Conservation (phyloP, 306 rosid genomes). For the Spatholobus suberectus region DNA sequence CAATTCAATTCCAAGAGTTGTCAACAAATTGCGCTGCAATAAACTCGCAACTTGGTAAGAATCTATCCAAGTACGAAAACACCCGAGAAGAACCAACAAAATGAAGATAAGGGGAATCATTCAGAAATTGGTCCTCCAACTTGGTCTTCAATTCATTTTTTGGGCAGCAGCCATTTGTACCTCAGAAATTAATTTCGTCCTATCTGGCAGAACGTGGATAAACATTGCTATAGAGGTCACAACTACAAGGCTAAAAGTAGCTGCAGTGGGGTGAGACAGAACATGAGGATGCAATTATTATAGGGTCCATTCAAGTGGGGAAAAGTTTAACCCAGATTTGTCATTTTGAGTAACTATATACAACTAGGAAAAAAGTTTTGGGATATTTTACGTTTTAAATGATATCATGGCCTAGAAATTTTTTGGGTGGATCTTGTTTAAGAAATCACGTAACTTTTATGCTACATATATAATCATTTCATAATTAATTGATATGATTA, state of each 20-base stretch:
- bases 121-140: neutral
- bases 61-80: neutral
- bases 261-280: neutral
- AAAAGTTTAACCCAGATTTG: neutral
- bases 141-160: neutral
- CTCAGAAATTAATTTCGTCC: neutral
- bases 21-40: neutral
- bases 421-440: neutral
- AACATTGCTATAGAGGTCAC: neutral
- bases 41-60: neutral
- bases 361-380: neutral
- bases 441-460: neutral
- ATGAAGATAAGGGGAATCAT: neutral
- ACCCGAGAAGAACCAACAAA: no score
- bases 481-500: no score
- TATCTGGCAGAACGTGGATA: neutral
- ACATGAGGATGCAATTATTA: no score
- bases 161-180: neutral
- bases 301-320: no score
- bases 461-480: no score
- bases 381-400: neutral
- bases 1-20: neutral
- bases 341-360: neutral
- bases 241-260: neutral
- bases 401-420: neutral